phyloP scores from a whole-genome alignment of 2,329 filamentous ascomycete genomes.

The Drechslera avenae region DNA sequence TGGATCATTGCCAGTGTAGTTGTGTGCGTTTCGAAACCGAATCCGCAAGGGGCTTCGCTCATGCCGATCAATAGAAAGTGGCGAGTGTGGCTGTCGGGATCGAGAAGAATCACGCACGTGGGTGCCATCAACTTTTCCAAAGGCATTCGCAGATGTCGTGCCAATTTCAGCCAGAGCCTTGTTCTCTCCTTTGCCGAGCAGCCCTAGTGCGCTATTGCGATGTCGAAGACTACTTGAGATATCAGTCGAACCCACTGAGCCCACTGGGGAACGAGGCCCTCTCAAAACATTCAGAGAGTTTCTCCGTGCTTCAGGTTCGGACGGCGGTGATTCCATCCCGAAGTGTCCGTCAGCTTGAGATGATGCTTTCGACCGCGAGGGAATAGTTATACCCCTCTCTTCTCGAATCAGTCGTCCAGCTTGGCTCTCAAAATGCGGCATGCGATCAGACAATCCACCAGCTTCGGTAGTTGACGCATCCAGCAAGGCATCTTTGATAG shows the following conservation, averaged over 20 bases:
- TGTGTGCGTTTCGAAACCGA: constrained; percentile 71
- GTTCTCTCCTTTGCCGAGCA: constrained; percentile 63
- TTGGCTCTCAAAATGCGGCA: constrained; percentile 49
- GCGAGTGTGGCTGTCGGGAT: constrained; percentile 36
- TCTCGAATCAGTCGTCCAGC: constrained; percentile 42
- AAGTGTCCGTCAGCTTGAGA: constrained; percentile 23
- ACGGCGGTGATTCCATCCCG: constrained; percentile 31
- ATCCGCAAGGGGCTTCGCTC: constrained; percentile 43
- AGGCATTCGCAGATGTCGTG: constrained; percentile 66
- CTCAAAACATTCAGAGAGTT: constrained; percentile 38
- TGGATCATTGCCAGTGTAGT: constrained; percentile 79
- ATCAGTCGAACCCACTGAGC: constrained; percentile 39
- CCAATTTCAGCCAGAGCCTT: constrained; percentile 70
- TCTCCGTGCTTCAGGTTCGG: constrained; percentile 44
- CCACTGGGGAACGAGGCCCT: constrained; percentile 39
- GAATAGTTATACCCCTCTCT: constrained; percentile 31
- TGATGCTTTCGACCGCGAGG: constrained; percentile 27
- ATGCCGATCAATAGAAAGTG: constrained; percentile 40
- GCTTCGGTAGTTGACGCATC: constrained; percentile 92
- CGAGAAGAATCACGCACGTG: constrained; percentile 41
- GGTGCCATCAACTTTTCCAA: constrained; percentile 66
- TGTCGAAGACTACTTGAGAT: constrained; percentile 50
- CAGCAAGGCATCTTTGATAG: constrained; percentile 86
- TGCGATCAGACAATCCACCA: constrained; percentile 60
- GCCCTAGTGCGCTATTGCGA: constrained; percentile 63